Percentiles rank a stretch among this genome's conserved stretches.
Conservation (phyloP, 2,329 filamentous ascomycete species). For the Monilinia aucupariae region DNA sequence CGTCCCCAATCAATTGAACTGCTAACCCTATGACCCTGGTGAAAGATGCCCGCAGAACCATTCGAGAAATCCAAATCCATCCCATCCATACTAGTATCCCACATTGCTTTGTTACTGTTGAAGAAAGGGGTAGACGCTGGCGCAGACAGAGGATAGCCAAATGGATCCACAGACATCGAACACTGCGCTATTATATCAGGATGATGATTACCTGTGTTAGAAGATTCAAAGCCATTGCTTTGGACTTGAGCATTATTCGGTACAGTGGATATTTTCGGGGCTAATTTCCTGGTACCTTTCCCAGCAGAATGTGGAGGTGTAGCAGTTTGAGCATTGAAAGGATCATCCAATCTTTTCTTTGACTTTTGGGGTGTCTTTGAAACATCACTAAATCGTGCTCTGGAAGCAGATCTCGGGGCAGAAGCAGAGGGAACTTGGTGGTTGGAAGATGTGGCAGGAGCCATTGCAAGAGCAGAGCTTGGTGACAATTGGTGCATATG, state of each 20-base stretch:
- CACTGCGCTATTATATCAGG: constrained; percentile 46
- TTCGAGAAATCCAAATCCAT: constrained; percentile 57
- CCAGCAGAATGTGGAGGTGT: constrained; percentile 54
- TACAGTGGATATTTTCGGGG: constrained; percentile 37
- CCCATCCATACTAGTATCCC: constrained; percentile 47
- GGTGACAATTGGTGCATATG: constrained; percentile 59
- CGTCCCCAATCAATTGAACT: constrained; percentile 54
- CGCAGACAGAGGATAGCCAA: constrained; percentile 56
- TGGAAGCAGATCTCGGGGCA: constrained; percentile 34
- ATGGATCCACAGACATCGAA: constrained; percentile 51
- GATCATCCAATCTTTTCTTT: constrained; percentile 35
- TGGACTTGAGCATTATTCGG: constrained; percentile 31
- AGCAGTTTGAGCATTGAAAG: constrained; percentile 44
- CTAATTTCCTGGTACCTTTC: constrained; percentile 52
- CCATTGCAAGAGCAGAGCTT: constrained; percentile 48
- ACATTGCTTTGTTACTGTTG: constrained; percentile 44
- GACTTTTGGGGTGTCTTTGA: constrained; percentile 39
- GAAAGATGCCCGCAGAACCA: constrained; percentile 34
- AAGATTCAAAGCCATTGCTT: constrained; percentile 30
- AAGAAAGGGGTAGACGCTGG: constrained; percentile 46
- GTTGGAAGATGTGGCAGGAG: constrained; percentile 50
- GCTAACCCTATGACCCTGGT: constrained; percentile 41
- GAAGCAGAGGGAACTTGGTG: constrained; percentile 54
- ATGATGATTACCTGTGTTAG: constrained; percentile 33
- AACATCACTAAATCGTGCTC: constrained; percentile 29